phyloP scores from a whole-genome alignment of 306 rosid species.

The Quercus engelmannii region DNA sequence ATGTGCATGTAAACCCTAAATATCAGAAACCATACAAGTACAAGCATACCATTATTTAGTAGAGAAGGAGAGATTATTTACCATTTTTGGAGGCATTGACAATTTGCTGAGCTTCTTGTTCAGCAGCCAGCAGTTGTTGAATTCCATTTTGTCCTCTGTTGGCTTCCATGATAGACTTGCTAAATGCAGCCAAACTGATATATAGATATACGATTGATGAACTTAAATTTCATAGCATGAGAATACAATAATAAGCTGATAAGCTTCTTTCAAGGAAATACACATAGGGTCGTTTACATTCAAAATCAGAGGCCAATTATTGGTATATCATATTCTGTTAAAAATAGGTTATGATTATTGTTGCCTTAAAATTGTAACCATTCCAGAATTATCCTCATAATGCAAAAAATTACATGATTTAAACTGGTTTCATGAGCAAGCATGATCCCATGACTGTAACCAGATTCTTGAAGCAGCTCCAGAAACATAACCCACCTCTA shows the following conservation, averaged over 20 bases:
- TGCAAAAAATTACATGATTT: no score
- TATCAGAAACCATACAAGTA: background rate
- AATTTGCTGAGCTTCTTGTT: slow-evolving; percentile 92
- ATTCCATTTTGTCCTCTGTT: slow-evolving; percentile 86
- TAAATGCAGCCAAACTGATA: background rate
- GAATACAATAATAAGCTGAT: background rate
- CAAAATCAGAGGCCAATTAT: background rate
- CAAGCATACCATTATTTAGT: background rate
- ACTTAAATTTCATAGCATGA: background rate
- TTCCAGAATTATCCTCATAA: no score
- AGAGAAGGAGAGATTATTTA: slow-evolving; percentile 12
- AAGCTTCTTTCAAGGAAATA: background rate
- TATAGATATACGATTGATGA: background rate
- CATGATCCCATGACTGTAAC: no score
- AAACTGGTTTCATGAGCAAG: no score
- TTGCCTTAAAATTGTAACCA: no score
- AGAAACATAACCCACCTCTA: no score
- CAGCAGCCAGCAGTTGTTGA: slow-evolving; percentile 91
- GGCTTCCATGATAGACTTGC: slow-evolving; percentile 58
- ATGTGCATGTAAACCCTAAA: background rate
- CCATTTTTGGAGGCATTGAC: slow-evolving; percentile 89
- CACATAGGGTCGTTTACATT: background rate
- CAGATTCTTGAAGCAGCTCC: no score
- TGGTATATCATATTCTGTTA: background rate
- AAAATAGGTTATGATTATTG: background rate